Conservation (phyloP, 176 grass and related monocot genomes). For the Metroxylon sagu region DNA sequence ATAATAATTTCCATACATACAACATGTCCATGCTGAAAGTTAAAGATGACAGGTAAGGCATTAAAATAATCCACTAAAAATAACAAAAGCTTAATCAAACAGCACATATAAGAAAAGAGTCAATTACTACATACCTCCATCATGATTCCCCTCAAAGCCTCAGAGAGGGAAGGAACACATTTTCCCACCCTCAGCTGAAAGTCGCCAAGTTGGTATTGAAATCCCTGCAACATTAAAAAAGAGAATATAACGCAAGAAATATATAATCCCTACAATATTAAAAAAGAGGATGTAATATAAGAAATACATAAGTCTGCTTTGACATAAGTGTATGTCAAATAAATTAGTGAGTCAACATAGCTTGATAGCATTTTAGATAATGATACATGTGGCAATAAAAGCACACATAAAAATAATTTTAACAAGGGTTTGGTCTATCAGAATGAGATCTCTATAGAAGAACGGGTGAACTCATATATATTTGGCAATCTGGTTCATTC, state of each 20-base stretch:
- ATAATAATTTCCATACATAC: no score
- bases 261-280: conserved; percentile 35
- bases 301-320: neutral
- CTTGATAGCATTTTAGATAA: no score
- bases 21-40: no score
- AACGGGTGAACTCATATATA: no score
- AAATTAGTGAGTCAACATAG: no score
- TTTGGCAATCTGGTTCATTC: no score
- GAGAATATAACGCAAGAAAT: neutral
- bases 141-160: conserved; percentile 73
- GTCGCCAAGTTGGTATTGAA: conserved; percentile 82
- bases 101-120: neutral
- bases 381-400: no score
- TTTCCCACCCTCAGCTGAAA: conserved; percentile 85
- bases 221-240: conserved; percentile 38
- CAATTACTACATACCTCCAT: conserved; percentile 57
- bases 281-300: conserved; percentile 1
- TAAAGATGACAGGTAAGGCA: neutral
- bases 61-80: neutral
- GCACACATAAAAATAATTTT: no score
- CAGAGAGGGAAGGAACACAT: conserved; percentile 59
- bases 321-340: no score
- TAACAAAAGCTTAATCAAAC: neutral
- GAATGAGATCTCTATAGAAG: no score
- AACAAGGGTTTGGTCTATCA: no score